A percentile compares a stretch with the other conserved stretches of the same genome.
These are phyloP conservation scores for Mrakia frigida DNA, from an alignment of 768 basidiomycete genomes.

Conservation along the genomic window DNA sequence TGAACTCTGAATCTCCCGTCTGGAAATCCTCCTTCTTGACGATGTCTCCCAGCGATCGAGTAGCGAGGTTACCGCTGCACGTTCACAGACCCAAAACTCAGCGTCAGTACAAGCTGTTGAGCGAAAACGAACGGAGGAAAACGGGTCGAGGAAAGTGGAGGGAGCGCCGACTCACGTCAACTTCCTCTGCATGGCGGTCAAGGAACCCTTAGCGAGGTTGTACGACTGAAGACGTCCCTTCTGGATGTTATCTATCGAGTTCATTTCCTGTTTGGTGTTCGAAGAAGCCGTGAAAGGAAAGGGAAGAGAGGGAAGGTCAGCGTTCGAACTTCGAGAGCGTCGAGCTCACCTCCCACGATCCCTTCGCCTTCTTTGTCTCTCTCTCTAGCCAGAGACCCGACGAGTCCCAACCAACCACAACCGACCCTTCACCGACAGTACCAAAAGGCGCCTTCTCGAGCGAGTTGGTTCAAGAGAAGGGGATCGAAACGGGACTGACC, in stretches of 20 bases:
- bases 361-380: too few species aligned
- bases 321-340: neutral
- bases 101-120: too few species aligned
- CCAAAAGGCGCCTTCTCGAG: too few species aligned
- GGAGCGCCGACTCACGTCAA: conserved; percentile 58
- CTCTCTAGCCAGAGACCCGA: neutral
- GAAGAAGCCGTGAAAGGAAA: neutral
- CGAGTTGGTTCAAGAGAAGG: neutral
- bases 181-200: conserved; percentile 89
- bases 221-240: conserved; percentile 87
- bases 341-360: neutral
- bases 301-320: neutral
- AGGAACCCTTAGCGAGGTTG: conserved; percentile 85
- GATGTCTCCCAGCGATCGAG: conserved; percentile 76
- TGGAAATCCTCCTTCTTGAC: conserved; percentile 70
- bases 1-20: conserved; percentile 82
- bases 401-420: too few species aligned
- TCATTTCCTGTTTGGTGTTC: conserved; percentile 94
- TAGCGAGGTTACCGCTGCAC: conserved; percentile 85
- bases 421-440: too few species aligned
- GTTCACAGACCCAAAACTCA: neutral
- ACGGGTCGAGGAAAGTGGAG: neutral
- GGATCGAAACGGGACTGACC: conserved; percentile 49
- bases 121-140: neutral
- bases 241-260: conserved; percentile 87